A percentile compares a stretch with the other conserved stretches of the same genome.
Conservation (phyloP, 1,284 basidiomycete species). For the Cutaneotrichosporon arboriforme region DNA sequence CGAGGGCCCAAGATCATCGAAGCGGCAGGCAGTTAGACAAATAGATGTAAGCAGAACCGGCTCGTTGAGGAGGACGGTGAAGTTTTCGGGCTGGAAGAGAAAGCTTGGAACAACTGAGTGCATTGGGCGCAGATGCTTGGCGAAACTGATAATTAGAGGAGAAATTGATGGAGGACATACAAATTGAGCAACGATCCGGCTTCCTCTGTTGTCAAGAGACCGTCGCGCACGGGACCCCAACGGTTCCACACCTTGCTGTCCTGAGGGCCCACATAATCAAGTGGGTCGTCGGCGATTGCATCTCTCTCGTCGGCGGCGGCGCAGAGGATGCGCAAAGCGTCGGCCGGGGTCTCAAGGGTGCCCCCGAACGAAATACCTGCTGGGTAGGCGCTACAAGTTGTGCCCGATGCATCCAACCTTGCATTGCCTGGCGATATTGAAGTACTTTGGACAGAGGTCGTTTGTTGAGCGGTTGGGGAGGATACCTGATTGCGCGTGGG, state of each 20-base stretch:
- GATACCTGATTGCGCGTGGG: too few species aligned
- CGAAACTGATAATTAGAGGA: conserved; percentile 8
- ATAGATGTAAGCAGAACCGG: conserved; percentile 18
- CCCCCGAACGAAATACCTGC: not conserved
- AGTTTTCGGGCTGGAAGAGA: conserved; percentile 15
- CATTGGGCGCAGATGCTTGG: conserved; percentile 13
- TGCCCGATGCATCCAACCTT: conserved; percentile 6
- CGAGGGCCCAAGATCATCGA: conserved; percentile 19
- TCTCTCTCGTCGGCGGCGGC: conserved; percentile 17
- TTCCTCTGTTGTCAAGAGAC: conserved; percentile 21
- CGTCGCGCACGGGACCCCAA: conserved; percentile 23
- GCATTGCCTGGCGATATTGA: conserved; percentile 3
- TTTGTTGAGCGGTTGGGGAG: too few species aligned
- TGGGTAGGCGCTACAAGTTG: not conserved
- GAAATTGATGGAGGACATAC: not conserved
- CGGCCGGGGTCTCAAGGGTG: conserved; percentile 20
- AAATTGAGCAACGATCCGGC: conserved; percentile 11
- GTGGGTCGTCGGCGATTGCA: not conserved
- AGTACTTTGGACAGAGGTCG: too few species aligned
- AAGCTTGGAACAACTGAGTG: conserved; percentile 15
- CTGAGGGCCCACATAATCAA: not conserved
- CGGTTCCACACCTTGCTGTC: conserved; percentile 18
- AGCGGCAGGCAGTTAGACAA: conserved; percentile 13
- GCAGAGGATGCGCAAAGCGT: conserved; percentile 19
- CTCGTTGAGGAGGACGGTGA: conserved; percentile 15